Base-by-base conservation (phyloP, 148 eudicot genomes). In the Nepenthes gracilis region DNA sequence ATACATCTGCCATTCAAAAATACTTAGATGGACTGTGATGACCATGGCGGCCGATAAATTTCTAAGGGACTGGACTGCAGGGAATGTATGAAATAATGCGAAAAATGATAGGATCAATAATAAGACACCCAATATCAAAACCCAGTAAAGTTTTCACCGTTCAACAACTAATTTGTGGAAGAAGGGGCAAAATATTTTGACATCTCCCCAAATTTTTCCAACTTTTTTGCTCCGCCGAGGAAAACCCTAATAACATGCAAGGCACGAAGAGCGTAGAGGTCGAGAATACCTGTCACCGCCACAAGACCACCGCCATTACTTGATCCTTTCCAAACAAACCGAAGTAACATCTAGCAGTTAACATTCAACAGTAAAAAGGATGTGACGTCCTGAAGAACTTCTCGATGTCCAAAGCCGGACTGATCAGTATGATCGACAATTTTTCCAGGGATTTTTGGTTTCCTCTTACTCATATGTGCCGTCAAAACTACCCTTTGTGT, bases 401-500 rank as follows among this genome's bases (percentile, higher is more conserved):
- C 45, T 40, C 8, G 1, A 40, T 40, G 6, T 40, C 45, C 1
- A 40, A 40, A 40, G 1, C 45, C 8, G 8, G 45, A 40, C 45
- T 8, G 6, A 40, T 8, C 45, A 40, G 45, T 3, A 23, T 23
- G 23, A 40, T 4, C 8, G 45, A 8, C 45, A 3, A 3, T 40
- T 4, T 4, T 40, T 40, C 4, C 45, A 0, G 45, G 4, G 45
- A 8, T 1, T 40, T 8, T 40, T 40, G 58, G 58, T 33, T 35
- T 35, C 6, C 33, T 4, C 33, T 49, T 12, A 55, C 6, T 55
- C 58, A 7, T 55, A 32, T 33, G 45, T 43, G 62, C 77, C 81
- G 64, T 93, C 99, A 64, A 84, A 82, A 71, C 92, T 82, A 2
- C 83, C 91, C 74, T 61, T 72, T 13, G 76, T 70, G 62, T 75